These are phyloP conservation scores for Nitzschia putrida DNA, from an alignment of 108 stramenopile species.

Conservation along the genomic window DNA sequence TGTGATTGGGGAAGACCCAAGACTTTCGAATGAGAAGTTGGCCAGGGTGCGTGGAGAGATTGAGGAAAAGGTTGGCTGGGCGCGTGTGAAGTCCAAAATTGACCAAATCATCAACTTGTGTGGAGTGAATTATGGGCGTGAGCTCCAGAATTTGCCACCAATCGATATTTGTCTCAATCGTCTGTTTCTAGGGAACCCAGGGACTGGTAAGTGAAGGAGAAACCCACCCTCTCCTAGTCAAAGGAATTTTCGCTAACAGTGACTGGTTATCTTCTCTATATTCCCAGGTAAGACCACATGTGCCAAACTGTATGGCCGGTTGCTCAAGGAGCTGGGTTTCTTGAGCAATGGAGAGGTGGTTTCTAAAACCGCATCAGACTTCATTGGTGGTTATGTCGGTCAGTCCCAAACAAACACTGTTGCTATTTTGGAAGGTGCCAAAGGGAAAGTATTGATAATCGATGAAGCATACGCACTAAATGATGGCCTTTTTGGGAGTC, in stretches of 20 bases:
- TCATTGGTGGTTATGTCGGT: slow-evolving; percentile 57
- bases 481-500: slow-evolving; percentile 50
- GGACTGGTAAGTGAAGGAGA: slow-evolving; percentile 27
- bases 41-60: slow-evolving; percentile 22
- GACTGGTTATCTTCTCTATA: neutral
- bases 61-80: slow-evolving; percentile 39
- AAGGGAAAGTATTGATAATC: slow-evolving; percentile 75
- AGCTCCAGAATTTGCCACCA: slow-evolving; percentile 41
- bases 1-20: slow-evolving; percentile 42
- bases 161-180: slow-evolving; percentile 60
- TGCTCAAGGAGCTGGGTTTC: slow-evolving; percentile 70
- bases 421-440: slow-evolving; percentile 48
- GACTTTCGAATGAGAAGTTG: slow-evolving; percentile 33
- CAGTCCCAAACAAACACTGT: slow-evolving; percentile 55
- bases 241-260: neutral
- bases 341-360: slow-evolving; percentile 71
- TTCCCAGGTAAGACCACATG: slow-evolving; percentile 72
- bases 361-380: slow-evolving; percentile 60
- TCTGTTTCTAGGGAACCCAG: slow-evolving; percentile 76
- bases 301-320: slow-evolving; percentile 59
- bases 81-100: slow-evolving; percentile 39
- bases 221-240: neutral
- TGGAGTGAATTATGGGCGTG: slow-evolving; percentile 47
- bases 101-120: slow-evolving; percentile 46
- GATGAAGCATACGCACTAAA: slow-evolving; percentile 75